A percentile compares a stretch with the other conserved stretches of the same genome.
Evolutionary conservation across 148 eudicot genomes (phyloP).

Genomic region (Rhododendron henanense): DNA sequence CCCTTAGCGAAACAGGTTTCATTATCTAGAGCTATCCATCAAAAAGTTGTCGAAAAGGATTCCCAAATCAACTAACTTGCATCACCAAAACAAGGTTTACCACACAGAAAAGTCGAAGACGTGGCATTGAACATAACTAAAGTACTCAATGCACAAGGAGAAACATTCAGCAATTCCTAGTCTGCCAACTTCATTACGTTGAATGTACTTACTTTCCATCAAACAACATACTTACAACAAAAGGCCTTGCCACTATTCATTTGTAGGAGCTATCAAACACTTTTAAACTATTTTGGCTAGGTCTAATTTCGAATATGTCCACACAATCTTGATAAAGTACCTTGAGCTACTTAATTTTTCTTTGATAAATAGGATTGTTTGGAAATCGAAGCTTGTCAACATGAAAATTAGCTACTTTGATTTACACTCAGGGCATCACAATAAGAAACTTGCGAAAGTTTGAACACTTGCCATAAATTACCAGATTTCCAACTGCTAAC

Average conservation of each 20-base stretch:
- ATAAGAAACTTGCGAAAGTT: background rate
- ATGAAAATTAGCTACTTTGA: background rate
- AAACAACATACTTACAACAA: background rate
- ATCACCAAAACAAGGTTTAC: background rate
- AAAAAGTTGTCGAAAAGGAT: background rate
- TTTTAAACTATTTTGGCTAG: background rate
- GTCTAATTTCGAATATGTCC: background rate
- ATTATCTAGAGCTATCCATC: background rate
- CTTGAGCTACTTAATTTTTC: background rate
- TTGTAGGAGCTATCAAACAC: background rate
- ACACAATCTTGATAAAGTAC: background rate
- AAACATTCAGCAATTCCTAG: background rate
- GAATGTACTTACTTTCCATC: background rate
- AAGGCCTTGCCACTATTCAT: background rate
- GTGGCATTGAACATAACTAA: background rate
- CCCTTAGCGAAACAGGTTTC: background rate
- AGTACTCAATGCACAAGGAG: background rate
- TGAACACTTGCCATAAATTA: background rate
- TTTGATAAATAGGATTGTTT: background rate
- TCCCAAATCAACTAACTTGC: background rate
- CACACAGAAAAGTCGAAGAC: background rate
- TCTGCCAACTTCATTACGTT: background rate
- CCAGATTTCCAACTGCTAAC: background rate
- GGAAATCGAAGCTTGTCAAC: background rate
- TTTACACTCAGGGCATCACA: background rate